phyloP scores from a whole-genome alignment of 208 protist species.

The Trypanosoma brucei region DNA sequence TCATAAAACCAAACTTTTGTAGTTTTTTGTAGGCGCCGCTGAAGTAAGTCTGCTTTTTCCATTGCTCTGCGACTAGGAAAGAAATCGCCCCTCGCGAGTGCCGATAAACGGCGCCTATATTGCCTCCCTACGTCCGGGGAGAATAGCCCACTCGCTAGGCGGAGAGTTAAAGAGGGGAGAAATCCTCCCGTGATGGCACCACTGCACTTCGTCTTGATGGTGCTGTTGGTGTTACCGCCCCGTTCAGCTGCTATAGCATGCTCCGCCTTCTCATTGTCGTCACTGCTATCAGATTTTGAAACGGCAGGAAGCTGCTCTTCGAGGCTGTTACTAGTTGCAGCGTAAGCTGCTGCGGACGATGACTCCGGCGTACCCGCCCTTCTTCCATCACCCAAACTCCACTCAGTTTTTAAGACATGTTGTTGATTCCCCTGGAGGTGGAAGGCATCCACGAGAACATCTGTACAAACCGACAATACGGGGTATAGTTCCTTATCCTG shows the following conservation, averaged over 20 bases:
- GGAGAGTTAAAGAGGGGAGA: slow-evolving; percentile 14
- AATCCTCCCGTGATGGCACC: background rate
- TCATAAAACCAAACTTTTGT: slow-evolving; percentile 18
- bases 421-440: slow-evolving; percentile 3
- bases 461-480: slow-evolving; percentile 15
- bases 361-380: no score
- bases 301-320: no score
- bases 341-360: no score
- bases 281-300: no score
- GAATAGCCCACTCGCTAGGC: background rate
- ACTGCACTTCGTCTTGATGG: background rate
- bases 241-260: background rate
- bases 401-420: no score
- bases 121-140: background rate
- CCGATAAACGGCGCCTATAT: background rate
- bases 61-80: slow-evolving; percentile 10
- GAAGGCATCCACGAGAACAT: slow-evolving; percentile 14
- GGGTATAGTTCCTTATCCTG: background rate
- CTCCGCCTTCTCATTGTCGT: background rate
- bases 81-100: slow-evolving; percentile 12
- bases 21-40: slow-evolving; percentile 1
- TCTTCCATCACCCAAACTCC: no score
- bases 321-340: no score
- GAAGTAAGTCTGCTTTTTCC: slow-evolving; percentile 6
- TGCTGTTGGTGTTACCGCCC: background rate